These are phyloP conservation scores for Cercospora berteroae DNA, from an alignment of 2,329 filamentous ascomycete genomes.

Conservation along the genomic window DNA sequence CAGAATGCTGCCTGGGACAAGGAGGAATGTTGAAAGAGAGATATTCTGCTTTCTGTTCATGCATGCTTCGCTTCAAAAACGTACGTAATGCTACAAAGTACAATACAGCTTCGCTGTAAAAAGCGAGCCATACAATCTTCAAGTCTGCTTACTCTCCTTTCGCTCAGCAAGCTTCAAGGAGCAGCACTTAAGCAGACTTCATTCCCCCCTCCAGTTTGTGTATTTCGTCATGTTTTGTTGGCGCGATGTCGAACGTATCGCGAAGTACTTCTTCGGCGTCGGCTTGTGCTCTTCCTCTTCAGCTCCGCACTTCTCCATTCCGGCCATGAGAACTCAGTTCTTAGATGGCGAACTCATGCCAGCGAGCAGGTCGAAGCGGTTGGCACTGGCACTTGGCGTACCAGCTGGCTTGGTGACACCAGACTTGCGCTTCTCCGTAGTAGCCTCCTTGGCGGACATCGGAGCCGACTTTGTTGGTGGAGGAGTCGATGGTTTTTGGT, in stretches of 20 bases:
- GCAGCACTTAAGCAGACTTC: background rate
- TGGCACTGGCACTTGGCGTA: slow-evolving; percentile 11
- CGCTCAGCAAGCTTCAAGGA: background rate
- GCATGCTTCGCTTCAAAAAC: slow-evolving; percentile 5
- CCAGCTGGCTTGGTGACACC: slow-evolving; percentile 6
- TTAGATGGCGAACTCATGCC: slow-evolving; percentile 9
- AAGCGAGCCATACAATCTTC: background rate
- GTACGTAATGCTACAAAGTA: slow-evolving; percentile 11
- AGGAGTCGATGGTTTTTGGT: slow-evolving; percentile 11
- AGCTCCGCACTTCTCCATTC: background rate
- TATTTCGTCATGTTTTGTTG: background rate
- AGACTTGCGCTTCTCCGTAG: slow-evolving; percentile 12
- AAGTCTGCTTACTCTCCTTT: background rate
- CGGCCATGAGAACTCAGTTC: background rate
- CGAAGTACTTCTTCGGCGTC: background rate
- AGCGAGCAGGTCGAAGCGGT: slow-evolving; percentile 11
- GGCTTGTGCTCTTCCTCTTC: background rate
- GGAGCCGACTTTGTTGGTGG: slow-evolving; percentile 4
- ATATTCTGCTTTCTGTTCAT: background rate
- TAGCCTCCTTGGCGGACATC: slow-evolving; percentile 12
- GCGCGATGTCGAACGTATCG: background rate
- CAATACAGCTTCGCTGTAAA: background rate
- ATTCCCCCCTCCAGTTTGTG: background rate
- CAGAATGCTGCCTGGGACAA: background rate
- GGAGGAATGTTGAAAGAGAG: background rate